Evolutionary conservation across 2,329 filamentous ascomycete genomes (phyloP), one percentile per base, ranked within the genome.

Genomic region (Paraphaeosphaeria minitans): DNA sequence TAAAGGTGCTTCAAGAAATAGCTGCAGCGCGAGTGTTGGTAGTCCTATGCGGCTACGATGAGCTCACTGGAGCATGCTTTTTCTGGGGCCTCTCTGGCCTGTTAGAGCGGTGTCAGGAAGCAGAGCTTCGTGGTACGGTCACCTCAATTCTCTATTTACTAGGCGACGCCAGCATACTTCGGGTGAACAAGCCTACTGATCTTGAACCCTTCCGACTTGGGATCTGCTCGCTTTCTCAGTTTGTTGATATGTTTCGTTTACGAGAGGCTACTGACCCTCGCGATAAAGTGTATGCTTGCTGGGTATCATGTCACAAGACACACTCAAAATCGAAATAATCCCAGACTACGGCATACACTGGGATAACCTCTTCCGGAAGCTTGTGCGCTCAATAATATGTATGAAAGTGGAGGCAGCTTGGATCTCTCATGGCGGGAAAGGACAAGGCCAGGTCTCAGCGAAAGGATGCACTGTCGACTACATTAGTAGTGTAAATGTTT

Each of bases 281-380:
- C 8, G 61, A 60, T 37, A 58, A 61, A 47, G 48, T 63, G 1
- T 63, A 45, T 48, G 55, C 55, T 37, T 63, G 35, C 51, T 63
- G 29, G 53, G 58, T 21, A 56, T 63, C 42, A 56, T 51, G 37
- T 50, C 55, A 16, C 45, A 52, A 53, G 42, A 55, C 27, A n/a
- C 24, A 3, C 16, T 14, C 6, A 24, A 24, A 48, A 21, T 27
- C 29, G 29, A 39, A 3, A 41, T 57, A n/a, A n/a, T 29, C 14
- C 57, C 60, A 43, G 55, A 62, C 47, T 60, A 60, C 41, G 19
- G 22, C 24, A 51, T 53, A 14, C 19, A 43, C 45, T 55, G 55
- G 55, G 21, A 19, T n/a, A 37, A 29, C 16, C 10, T 52, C 5
- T 52, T 52, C 22, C 49, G 21, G n/a, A n/a, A 52, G 10, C 37